These are phyloP conservation scores for Aegilops umbellulata DNA, from an alignment of 176 grass and related monocot species.

Conservation along the genomic window DNA sequence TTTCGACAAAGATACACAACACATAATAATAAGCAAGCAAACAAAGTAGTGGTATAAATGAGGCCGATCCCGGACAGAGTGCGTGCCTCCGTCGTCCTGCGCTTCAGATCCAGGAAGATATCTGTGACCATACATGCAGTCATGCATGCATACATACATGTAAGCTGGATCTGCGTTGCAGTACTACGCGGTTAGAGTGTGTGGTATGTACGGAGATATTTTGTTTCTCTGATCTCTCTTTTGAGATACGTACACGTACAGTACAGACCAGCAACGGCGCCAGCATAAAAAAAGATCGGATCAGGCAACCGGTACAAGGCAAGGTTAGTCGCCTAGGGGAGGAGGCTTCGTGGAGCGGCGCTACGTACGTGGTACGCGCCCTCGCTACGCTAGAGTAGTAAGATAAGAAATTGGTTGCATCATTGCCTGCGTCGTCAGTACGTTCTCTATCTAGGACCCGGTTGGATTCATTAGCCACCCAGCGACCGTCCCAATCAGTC, in stretches of 20 bases:
- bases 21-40: not conserved
- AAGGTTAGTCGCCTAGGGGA: not conserved
- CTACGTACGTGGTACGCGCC: not conserved
- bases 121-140: not conserved
- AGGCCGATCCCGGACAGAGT: not conserved
- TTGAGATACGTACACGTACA: no score
- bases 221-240: no score
- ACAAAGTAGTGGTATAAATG: not conserved
- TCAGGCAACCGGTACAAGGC: not conserved
- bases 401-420: not conserved
- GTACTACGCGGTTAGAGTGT: no score
- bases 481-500: not conserved
- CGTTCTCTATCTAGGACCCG: not conserved
- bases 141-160: no score
- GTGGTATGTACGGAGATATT: no score
- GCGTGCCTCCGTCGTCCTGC: slow-evolving; percentile 5
- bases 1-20: not conserved
- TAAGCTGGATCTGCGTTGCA: no score
- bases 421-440: not conserved
- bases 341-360: not conserved
- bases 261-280: no score
- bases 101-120: slow-evolving; percentile 21
- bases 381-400: not conserved
- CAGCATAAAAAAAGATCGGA: not conserved
- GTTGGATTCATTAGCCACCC: not conserved